Evolutionary conservation across 2,329 filamentous ascomycete species (phyloP), one percentile per base, ranked within the genome.

Genomic region (Ceratocystis colombiana): DNA sequence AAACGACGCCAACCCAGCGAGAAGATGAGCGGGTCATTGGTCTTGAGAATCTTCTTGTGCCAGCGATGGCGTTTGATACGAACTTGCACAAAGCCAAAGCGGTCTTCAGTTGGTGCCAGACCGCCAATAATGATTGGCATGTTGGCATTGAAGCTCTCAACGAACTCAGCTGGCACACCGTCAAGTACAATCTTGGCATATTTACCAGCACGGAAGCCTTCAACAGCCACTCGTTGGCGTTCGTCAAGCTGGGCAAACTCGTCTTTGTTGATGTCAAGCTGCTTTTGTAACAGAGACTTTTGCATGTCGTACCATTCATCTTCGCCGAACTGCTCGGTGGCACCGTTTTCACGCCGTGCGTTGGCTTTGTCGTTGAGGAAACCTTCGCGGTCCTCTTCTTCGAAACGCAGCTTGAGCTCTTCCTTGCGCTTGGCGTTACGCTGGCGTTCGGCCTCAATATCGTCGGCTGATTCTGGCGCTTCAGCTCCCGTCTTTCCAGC

Each of bases 11-110:
- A 99, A 53, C 94, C 94, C 55, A 99, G 82, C 1, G 92, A 96
- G 79, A 99, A 94, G 74, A 99, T 96, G 64, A 99, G 82, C 17
- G 94, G 95, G 73, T 99, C 94, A 74, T 96, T 96, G 44, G 91
- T 97, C 80, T 99, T 99, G 70, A 99, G 81, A 71, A 97, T 97
- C 80, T 94, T 96, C 83, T 96, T 96, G 79, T 99, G 94, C 95
- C 95, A 99, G 70, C 94, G 83, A 75, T 99, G 94, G 65, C 91
- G 84, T 82, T 99, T 99, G 79, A 99, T 96, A 63, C 95, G 86
- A 67, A 96, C 87, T 76, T 99, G 94, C 7, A 97, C 87, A 73
- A 89, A 97, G 7, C 94, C 95, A 74, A 96, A 96, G 63, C 95
- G 86, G 75, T 97, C 92, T 76, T 99, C 94, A 0, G 93, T 96